Evolutionary conservation across 768 basidiomycete species (phyloP), one percentile per base, ranked within the genome.

Genomic region (Hericium rajendrae): DNA sequence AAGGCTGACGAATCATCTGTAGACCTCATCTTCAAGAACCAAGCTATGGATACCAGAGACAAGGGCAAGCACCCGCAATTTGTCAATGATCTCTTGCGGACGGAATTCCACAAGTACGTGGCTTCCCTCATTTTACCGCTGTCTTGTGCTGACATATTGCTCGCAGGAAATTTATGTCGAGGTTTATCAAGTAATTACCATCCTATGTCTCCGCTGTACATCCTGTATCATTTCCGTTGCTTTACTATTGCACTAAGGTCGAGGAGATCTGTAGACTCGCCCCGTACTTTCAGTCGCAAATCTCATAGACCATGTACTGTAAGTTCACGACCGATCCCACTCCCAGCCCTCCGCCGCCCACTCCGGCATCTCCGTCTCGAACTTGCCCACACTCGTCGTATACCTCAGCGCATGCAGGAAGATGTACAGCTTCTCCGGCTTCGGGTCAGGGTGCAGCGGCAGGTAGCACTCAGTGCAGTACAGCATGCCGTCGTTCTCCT

Each of bases 21-120:
- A 93, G 93, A 99, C 71, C 76, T 97, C 55, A 94, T 98, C 66
- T 98, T 98, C 83, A 98, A 97, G 76, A 97, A 98, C 70, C 97
- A 99, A 71, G 91, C 97, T 0, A 84, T 85, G 72, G 81, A 78
- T 37, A 79, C 84, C 55, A 85, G 84, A 62, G 77, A 78, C 54
- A 78, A 75, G 67, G 71, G 76, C 2, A 15, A 24, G 15, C 78
- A 79, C 64, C 85, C 86, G 12, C 85, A 88, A 57, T 98, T 98
- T 67, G 93, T 98, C 60, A 98, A 99, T 68, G 97, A 98, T 71
- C 76, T 97, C 52, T 72, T 98, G 59, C 80, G 95, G 68, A 94
- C 93, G 53, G 90, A 94, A 67, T 95, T 94, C 69, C 92, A 94
- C 75, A 91, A 85, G 90, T 91, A 59, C 58, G 87, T 80, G 13